These are phyloP conservation scores for Withania somnifera DNA, from an alignment of 305 asterid species.

Conservation along the genomic window DNA sequence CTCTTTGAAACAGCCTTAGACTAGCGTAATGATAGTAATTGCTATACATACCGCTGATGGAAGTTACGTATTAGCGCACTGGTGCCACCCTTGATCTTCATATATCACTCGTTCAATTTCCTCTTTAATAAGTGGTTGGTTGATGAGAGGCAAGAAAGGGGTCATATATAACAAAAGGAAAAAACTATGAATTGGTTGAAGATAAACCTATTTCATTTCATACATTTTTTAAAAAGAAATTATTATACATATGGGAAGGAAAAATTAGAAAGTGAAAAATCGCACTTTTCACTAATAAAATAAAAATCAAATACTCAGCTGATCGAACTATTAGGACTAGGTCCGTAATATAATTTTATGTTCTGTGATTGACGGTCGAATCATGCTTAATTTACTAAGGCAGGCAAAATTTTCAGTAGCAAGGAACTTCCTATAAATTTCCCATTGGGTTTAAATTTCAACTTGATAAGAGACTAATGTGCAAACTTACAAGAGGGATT, in stretches of 20 bases:
- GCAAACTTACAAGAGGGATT: neutral
- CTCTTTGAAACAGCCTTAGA: too few species aligned
- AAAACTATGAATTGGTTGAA: neutral
- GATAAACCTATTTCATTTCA: neutral
- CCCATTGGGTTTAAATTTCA: neutral
- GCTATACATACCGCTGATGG: too few species aligned
- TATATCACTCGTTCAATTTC: neutral
- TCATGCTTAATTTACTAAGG: neutral
- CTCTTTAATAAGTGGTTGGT: neutral
- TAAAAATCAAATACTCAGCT: neutral
- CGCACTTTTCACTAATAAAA: neutral
- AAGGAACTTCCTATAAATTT: neutral
- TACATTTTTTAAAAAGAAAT: neutral
- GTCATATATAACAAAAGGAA: neutral
- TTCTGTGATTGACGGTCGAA: neutral
- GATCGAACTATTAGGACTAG: neutral
- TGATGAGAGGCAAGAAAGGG: neutral
- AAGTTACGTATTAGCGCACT: too few species aligned
- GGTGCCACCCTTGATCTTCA: neutral
- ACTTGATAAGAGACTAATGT: neutral
- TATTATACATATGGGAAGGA: neutral
- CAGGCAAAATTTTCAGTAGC: neutral
- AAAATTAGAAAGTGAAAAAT: neutral
- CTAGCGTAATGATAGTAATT: too few species aligned
- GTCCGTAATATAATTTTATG: neutral